Percentiles rank a stretch among this genome's conserved stretches.
These are phyloP conservation scores for Spathaspora arborariae DNA, from an alignment of 805 yeast genomes.

Conservation along the genomic window DNA sequence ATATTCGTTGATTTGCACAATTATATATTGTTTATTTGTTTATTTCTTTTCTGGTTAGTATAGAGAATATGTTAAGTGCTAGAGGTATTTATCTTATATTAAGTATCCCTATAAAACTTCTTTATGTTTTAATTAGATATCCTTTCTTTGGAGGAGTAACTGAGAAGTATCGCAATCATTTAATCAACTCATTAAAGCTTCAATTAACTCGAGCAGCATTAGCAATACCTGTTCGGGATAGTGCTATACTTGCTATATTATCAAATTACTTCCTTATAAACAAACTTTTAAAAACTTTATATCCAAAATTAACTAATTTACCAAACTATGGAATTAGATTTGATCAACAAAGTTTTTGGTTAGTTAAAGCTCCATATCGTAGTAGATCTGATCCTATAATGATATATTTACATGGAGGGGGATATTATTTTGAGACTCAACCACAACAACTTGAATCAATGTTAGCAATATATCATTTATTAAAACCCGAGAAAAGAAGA, in stretches of 20 bases:
- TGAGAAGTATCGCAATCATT: conserved; percentile 12
- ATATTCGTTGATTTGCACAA: background rate
- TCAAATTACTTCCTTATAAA: conserved; percentile 11
- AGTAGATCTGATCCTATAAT: conserved; percentile 28
- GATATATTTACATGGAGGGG: conserved; percentile 39
- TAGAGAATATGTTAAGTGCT: background rate
- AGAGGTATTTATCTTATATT: conserved; percentile 4
- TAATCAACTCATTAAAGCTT: conserved; percentile 12
- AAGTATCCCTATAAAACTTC: conserved; percentile 13
- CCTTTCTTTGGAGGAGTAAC: conserved; percentile 14
- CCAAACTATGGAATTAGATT: conserved; percentile 31
- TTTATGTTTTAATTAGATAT: conserved; percentile 11
- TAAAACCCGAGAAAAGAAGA: conserved; percentile 16
- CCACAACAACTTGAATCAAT: conserved; percentile 29
- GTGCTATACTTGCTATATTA: conserved; percentile 8
- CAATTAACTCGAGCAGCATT: conserved; percentile 13
- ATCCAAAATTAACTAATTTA: conserved; percentile 10
- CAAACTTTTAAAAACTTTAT: conserved; percentile 4
- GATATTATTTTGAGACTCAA: conserved; percentile 28
- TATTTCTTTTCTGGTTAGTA: too few relatives aligned
- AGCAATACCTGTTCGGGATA: conserved; percentile 12
- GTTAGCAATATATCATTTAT: conserved; percentile 23
- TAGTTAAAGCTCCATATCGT: conserved; percentile 24
- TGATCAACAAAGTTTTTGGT: conserved; percentile 31
- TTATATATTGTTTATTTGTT: background rate